phyloP scores from a whole-genome alignment of 768 basidiomycete species.

The Lanmaoa pseudosensibilis region DNA sequence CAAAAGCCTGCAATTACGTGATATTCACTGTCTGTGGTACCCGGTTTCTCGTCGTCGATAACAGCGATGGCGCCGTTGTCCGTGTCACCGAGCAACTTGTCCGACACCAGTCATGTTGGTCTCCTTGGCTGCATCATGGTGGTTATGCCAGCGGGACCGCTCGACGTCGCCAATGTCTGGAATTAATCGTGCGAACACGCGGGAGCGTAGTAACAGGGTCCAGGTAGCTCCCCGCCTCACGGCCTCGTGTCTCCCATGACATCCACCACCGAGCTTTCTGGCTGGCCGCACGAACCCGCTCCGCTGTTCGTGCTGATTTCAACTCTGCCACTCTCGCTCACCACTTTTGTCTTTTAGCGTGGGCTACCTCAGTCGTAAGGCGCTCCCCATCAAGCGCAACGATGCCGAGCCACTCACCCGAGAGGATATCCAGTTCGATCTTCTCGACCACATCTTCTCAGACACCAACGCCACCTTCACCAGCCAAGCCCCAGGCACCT shows the following conservation, averaged over 20 bases:
- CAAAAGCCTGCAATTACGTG: constrained; percentile 27
- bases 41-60: constrained; percentile 7
- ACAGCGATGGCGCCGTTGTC: constrained; percentile 7
- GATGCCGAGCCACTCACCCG: constrained; percentile 83
- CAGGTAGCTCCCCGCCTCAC: constrained; percentile 31
- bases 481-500: constrained; percentile 50
- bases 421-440: constrained; percentile 84
- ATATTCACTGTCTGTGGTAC: constrained; percentile 7
- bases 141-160: constrained; percentile 3
- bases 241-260: constrained; percentile 46
- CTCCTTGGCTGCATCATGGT: background rate
- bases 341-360: constrained; percentile 36
- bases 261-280: constrained; percentile 40
- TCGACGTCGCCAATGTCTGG: constrained; percentile 17
- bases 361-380: constrained; percentile 59
- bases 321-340: constrained; percentile 14
- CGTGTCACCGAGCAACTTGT: constrained; percentile 2
- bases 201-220: constrained; percentile 22
- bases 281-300: constrained; percentile 50
- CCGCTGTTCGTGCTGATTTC: constrained; percentile 47
- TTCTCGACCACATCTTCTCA: constrained; percentile 77
- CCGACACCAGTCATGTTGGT: background rate
- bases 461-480: constrained; percentile 71
- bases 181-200: constrained; percentile 31
- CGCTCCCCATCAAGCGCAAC: constrained; percentile 76